Evolutionary conservation across 2,329 filamentous ascomycete species (phyloP).

Genomic region (Botrytis fragariae): DNA sequence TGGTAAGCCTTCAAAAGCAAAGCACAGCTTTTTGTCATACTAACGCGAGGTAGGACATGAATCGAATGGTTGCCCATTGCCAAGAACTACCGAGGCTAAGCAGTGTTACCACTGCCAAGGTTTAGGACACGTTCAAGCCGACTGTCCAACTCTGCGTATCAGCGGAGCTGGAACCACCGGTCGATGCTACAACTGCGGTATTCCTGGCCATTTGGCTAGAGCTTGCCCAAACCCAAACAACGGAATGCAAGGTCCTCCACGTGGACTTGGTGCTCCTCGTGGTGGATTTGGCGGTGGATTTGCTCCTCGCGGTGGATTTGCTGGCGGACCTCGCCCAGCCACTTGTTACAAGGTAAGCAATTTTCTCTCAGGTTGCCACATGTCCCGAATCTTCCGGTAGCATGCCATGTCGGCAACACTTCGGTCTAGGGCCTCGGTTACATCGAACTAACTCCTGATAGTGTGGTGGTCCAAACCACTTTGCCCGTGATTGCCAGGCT

Average conservation of each 20-base stretch:
- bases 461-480: conserved; percentile 89
- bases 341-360: conserved; percentile 62
- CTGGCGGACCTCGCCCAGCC: conserved; percentile 64
- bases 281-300: conserved; percentile 65
- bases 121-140: conserved; percentile 95
- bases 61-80: conserved; percentile 94
- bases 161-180: conserved; percentile 78
- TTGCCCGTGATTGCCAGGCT: conserved; percentile 76
- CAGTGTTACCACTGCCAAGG: conserved; percentile 99
- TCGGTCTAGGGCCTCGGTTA: neutral
- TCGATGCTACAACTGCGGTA: conserved; percentile 95
- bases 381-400: neutral
- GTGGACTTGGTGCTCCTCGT: conserved; percentile 66
- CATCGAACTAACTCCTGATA: conserved; percentile 10
- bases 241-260: conserved; percentile 50
- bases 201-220: conserved; percentile 88
- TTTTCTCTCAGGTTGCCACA: neutral
- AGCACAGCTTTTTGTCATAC: neutral
- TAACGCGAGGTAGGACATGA: conserved; percentile 67
- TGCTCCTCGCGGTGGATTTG: conserved; percentile 71
- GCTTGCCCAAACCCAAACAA: conserved; percentile 77
- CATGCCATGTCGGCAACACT: conserved; percentile 3
- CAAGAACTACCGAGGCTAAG: conserved; percentile 96
- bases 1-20: conserved; percentile 45
- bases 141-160: conserved; percentile 94